These are phyloP conservation scores for Hanseniaspora gamundiae DNA, from an alignment of 1,139 yeast genomes.

Conservation along the genomic window DNA sequence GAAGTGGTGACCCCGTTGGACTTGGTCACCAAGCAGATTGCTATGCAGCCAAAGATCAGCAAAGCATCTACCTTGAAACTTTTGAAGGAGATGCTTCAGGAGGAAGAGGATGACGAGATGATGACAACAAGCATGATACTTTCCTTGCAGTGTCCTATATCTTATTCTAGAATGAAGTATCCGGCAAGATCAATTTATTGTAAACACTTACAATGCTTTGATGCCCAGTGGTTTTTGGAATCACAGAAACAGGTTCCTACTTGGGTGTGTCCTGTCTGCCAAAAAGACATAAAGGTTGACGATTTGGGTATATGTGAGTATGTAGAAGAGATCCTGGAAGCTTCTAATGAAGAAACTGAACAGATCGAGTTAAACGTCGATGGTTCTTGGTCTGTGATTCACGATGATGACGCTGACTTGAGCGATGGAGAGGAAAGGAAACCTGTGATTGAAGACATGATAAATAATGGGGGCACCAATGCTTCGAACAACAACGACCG, in stretches of 20 bases:
- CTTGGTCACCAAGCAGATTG: slow-evolving; percentile 24
- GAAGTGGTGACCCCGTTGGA: slow-evolving; percentile 33
- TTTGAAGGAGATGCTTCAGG: slow-evolving; percentile 28
- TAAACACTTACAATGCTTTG: slow-evolving; percentile 63
- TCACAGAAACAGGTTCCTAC: slow-evolving; percentile 51
- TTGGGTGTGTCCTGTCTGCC: slow-evolving; percentile 64
- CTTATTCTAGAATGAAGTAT: slow-evolving; percentile 44
- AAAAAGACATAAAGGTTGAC: slow-evolving; percentile 30
- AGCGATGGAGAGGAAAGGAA: slow-evolving; percentile 2
- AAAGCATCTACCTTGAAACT: slow-evolving; percentile 34
- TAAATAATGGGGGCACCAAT: slow-evolving; percentile 2
- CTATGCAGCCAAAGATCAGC: slow-evolving; percentile 34
- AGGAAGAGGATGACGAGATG: slow-evolving; percentile 45
- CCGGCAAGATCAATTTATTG: slow-evolving; percentile 53
- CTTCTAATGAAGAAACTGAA: slow-evolving; percentile 37
- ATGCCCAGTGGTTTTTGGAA: slow-evolving; percentile 45
- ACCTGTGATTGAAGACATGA: background rate
- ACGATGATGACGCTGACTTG: slow-evolving; percentile 3
- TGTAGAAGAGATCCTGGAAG: slow-evolving; percentile 37
- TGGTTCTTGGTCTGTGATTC: slow-evolving; percentile 29
- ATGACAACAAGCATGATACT: slow-evolving; percentile 44
- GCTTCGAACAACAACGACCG: slow-evolving; percentile 13
- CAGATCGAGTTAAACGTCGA: slow-evolving; percentile 41
- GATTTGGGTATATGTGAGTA: slow-evolving; percentile 53
- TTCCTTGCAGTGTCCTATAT: slow-evolving; percentile 52